These are phyloP conservation scores for Wickerhamomyces hampshirensis DNA, from an alignment of 805 yeast genomes.

Conservation along the genomic window DNA sequence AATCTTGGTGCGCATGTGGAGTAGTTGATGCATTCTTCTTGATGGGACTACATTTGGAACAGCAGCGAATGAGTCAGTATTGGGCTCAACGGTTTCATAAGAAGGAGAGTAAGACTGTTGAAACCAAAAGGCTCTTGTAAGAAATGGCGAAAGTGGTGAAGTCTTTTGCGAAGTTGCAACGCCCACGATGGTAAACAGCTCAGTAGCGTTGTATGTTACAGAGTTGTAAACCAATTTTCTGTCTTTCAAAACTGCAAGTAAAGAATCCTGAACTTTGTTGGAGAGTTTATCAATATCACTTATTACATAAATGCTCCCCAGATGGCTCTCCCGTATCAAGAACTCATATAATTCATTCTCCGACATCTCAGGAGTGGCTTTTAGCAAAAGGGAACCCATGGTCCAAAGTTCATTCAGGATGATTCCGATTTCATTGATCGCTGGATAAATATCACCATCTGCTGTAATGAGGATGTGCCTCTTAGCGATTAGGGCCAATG, in stretches of 20 bases:
- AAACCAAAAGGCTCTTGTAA: conserved; percentile 28
- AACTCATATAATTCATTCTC: conserved; percentile 1
- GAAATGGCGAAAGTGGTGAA: conserved; percentile 11
- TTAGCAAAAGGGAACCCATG: conserved; percentile 1
- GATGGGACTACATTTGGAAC: not conserved
- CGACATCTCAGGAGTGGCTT: conserved; percentile 1
- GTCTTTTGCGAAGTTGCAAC: conserved; percentile 18
- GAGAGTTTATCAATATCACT: conserved; percentile 10
- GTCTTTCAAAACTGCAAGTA: conserved; percentile 5
- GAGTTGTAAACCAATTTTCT: not conserved
- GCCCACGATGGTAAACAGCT: conserved; percentile 18
- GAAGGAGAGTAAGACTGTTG: conserved; percentile 24
- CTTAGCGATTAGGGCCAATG: conserved; percentile 19
- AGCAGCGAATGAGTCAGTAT: not conserved
- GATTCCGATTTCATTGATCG: conserved; percentile 16
- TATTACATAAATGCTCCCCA: conserved; percentile 7
- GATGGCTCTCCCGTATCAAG: not conserved
- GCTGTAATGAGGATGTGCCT: conserved; percentile 26
- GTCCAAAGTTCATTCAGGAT: conserved; percentile 12
- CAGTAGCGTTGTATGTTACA: not conserved
- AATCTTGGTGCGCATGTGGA: not conserved
- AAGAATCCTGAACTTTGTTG: conserved; percentile 2
- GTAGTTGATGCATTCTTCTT: conserved; percentile 2
- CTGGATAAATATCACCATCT: conserved; percentile 9
- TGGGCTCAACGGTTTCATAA: conserved; percentile 1